Evolutionary conservation across 495 filamentous ascomycete species (phyloP).

Genomic region (Aspergillus heteromorphus): DNA sequence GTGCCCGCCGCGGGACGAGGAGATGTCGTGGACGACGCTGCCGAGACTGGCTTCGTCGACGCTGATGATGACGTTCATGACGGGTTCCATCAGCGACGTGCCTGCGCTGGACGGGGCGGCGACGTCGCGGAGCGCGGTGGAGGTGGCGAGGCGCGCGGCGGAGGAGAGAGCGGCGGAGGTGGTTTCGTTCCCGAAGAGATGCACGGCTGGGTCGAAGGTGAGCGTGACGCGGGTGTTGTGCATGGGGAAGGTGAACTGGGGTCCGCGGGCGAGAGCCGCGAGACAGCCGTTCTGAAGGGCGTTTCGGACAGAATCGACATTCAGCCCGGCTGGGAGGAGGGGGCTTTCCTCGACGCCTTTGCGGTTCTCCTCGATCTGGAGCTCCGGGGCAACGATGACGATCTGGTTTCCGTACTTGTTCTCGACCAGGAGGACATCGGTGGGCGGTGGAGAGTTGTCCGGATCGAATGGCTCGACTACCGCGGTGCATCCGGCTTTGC

Average conservation of each 20-base stretch:
- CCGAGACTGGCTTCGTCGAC: slow-evolving; percentile 78
- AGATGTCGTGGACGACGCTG: slow-evolving; percentile 85
- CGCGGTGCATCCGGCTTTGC: slow-evolving; percentile 70
- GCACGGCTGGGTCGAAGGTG: slow-evolving; percentile 56
- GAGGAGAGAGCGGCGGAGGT: slow-evolving; percentile 71
- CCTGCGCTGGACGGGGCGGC: slow-evolving; percentile 19
- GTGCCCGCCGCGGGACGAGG: slow-evolving; percentile 73
- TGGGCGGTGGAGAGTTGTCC: slow-evolving; percentile 17
- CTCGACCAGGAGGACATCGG: slow-evolving; percentile 26
- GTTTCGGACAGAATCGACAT: slow-evolving; percentile 51
- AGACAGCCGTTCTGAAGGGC: slow-evolving; percentile 71
- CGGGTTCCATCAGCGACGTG: slow-evolving; percentile 78
- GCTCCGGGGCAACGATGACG: slow-evolving; percentile 44
- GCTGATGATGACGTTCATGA: slow-evolving; percentile 80
- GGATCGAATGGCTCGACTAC: slow-evolving; percentile 54
- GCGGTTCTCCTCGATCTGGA: slow-evolving; percentile 34
- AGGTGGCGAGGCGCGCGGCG: slow-evolving; percentile 68
- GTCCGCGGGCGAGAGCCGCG: slow-evolving; percentile 83
- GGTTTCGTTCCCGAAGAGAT: slow-evolving; percentile 63
- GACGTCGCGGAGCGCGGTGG: slow-evolving; percentile 55
- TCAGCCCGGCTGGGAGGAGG: slow-evolving; percentile 53
- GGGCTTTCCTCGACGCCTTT: slow-evolving; percentile 34
- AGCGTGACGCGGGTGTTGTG: slow-evolving; percentile 64
- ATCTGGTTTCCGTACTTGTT: slow-evolving; percentile 53
- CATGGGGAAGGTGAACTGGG: slow-evolving; percentile 68